Base-by-base conservation (phyloP, 768 basidiomycete genomes). In the Amanita exitialis region DNA sequence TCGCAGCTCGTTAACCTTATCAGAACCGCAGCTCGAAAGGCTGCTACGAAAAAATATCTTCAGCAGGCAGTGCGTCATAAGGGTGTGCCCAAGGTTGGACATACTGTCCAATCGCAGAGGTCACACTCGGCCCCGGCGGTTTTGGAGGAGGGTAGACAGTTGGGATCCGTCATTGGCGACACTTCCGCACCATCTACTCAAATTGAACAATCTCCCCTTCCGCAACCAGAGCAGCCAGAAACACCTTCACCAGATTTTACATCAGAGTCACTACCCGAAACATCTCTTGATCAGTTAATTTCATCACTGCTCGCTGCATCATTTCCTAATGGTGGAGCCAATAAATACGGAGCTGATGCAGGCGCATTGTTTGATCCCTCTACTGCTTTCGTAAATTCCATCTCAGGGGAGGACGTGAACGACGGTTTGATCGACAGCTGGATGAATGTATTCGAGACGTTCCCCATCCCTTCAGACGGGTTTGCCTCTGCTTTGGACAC, bases 1-100 rank as follows among this genome's bases (percentile, higher is more conserved):
- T 66, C 72, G 2, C 80, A 89, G 59, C 68, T 89, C 30, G 66
- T 82, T 13, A 67, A 68, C 18, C 65, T 87, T 9, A 74, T 87
- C 51, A 81, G 81, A 58, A 65, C 62, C 45, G 85, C 85, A 4
- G 71, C 77, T 13, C 69, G 69, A 51, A 84, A 79, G 59, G 85
- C 83, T 30, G 77, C 82, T 1, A 66, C 77, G 35, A 78, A 74
- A 59, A 76, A 73, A 9, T 74, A 72, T 54, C 37, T 73, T 43
- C 55, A 64, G 38, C 54, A 57, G 35, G 57, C 58, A 23, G 28
- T 6, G 8, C 16, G 37, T 18, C 49, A 16, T 41, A 12, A 18
- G 47, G 41, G 20, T 15, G 39, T 34, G 23, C 28, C 27, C 21
- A 39, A 25, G 37, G 25, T 5, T 48, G 51, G 34, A 30, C 16